Evolutionary conservation across 768 basidiomycete genomes (phyloP).

Genomic region (Tricholoma hemisulphureum): DNA sequence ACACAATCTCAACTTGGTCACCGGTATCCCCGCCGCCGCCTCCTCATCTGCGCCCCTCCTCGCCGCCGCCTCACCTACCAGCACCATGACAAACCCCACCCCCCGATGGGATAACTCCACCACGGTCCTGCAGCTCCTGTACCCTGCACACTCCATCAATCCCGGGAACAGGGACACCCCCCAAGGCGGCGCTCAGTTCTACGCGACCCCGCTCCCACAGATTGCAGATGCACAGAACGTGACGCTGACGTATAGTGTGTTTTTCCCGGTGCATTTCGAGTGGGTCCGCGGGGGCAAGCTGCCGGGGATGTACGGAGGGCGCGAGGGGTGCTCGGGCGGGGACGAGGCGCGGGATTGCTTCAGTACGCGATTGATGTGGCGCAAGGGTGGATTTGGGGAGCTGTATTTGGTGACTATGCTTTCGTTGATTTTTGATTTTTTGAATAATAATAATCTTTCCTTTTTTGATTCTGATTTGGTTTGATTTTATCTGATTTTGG

Average conservation of each 20-base stretch:
- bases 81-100: conserved; percentile 1
- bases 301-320: conserved; percentile 77
- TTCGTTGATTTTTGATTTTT: background rate
- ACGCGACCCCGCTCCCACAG: conserved; percentile 40
- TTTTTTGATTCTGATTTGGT: too few relatives aligned
- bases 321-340: conserved; percentile 69
- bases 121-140: conserved; percentile 60
- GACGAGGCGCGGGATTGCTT: conserved; percentile 72
- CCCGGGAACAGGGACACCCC: conserved; percentile 55
- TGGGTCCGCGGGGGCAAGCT: conserved; percentile 85
- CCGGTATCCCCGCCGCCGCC: conserved; percentile 42
- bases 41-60: conserved; percentile 41
- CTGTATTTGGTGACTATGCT: conserved; percentile 60
- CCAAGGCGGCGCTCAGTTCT: conserved; percentile 73
- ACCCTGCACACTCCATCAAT: conserved; percentile 68
- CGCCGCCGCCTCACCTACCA: conserved; percentile 37
- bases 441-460: background rate
- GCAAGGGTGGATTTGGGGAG: conserved; percentile 65
- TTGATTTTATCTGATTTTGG: background rate
- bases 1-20: conserved; percentile 55
- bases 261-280: conserved; percentile 71
- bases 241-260: conserved; percentile 67
- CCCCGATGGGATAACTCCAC: conserved; percentile 28
- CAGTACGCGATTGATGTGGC: conserved; percentile 86
- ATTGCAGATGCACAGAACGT: conserved; percentile 50